Conservation (phyloP, 495 filamentous ascomycete genomes). For the Cryomyces minteri region DNA sequence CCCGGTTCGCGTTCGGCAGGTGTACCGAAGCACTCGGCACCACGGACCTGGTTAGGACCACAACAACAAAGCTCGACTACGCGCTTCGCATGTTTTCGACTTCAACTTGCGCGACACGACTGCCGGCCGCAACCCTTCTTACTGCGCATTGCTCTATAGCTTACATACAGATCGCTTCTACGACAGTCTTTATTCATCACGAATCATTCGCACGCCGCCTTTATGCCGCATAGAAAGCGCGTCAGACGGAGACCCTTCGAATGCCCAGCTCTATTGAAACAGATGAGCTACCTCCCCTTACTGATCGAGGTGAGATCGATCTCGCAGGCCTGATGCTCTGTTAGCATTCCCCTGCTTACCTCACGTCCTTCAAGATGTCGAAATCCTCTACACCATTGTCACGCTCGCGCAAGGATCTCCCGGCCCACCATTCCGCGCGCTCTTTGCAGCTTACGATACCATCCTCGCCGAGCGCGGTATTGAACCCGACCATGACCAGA, state of each 20-base stretch:
- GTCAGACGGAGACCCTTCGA: constrained; percentile 5
- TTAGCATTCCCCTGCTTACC: neutral
- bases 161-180: neutral
- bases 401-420: constrained; percentile 46
- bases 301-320: constrained; percentile 44
- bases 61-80: neutral
- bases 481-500: constrained; percentile 50
- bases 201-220: neutral
- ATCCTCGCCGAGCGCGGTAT: constrained; percentile 47
- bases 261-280: constrained; percentile 13
- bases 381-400: constrained; percentile 60
- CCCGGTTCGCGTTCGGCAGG: neutral
- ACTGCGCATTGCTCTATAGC: neutral
- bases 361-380: constrained; percentile 39
- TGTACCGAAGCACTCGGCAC: neutral
- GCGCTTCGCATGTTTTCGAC: neutral
- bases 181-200: too few relatives aligned
- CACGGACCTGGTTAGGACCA: neutral
- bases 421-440: constrained; percentile 52
- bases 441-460: constrained; percentile 64
- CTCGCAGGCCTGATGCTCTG: neutral
- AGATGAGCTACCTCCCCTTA: constrained; percentile 14
- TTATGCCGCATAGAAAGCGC: neutral
- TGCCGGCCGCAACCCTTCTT: neutral
- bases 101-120: neutral